Evolutionary conservation across 805 yeast genomes (phyloP).

Genomic region (Wickerhamiella parazyma): DNA sequence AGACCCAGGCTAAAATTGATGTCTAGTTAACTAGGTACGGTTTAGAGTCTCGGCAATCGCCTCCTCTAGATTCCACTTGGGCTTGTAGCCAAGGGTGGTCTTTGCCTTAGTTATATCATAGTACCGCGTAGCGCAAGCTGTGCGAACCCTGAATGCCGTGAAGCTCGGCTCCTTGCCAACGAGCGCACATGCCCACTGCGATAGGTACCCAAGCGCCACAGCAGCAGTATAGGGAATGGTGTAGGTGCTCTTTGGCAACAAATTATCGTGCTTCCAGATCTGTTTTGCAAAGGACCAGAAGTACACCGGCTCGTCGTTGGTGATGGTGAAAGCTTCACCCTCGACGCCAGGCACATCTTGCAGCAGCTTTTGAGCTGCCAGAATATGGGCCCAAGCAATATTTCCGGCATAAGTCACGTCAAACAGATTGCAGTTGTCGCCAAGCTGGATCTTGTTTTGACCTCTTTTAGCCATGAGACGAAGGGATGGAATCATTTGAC

Average conservation of each 20-base stretch:
- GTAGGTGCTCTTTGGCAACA: constrained; percentile 53
- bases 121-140: constrained; percentile 86
- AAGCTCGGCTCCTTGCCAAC: constrained; percentile 81
- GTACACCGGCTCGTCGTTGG: constrained; percentile 89
- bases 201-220: constrained; percentile 61
- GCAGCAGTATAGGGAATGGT: constrained; percentile 67
- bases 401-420: constrained; percentile 99
- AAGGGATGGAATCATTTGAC: constrained; percentile 89
- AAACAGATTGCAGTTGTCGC: constrained; percentile 83
- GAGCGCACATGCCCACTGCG: constrained; percentile 59
- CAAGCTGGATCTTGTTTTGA: constrained; percentile 85
- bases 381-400: constrained; percentile 91
- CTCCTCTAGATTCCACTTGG: constrained; percentile 66
- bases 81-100: constrained; percentile 58
- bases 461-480: constrained; percentile 70
- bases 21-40: neutral
- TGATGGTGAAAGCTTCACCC: constrained; percentile 80
- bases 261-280: constrained; percentile 95
- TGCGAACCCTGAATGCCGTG: constrained; percentile 86
- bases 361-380: constrained; percentile 71
- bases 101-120: constrained; percentile 88
- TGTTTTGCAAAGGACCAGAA: constrained; percentile 96
- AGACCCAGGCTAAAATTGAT: constrained; percentile 9
- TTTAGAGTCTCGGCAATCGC: constrained; percentile 25
- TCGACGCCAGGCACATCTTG: constrained; percentile 35